Evolutionary conservation across 257 asterid genomes (phyloP).

Genomic region (Verbascum thapsus): DNA sequence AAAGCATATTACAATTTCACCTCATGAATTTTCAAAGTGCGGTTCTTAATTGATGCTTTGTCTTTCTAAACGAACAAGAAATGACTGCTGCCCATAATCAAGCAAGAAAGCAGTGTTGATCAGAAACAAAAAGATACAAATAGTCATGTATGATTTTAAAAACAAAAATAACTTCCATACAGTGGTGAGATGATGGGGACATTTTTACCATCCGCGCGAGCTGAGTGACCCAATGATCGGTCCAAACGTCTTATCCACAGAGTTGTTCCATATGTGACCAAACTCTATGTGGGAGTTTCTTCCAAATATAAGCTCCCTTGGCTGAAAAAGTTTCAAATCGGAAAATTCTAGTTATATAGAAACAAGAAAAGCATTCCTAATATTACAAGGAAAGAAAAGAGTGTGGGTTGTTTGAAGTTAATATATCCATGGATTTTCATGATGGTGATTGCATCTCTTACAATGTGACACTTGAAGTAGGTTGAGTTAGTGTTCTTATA

Average conservation of each 20-base stretch:
- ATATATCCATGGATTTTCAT: neutral
- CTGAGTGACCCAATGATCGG: constrained; percentile 39
- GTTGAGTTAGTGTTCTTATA: neutral
- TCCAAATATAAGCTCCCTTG: constrained; percentile 35
- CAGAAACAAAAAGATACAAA: constrained; percentile 10
- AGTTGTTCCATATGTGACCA: constrained; percentile 41
- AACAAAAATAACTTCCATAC: neutral
- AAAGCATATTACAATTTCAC: neutral
- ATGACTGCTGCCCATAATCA: neutral
- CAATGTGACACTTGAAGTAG: no score
- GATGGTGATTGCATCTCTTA: neutral
- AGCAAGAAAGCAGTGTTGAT: constrained; percentile 1
- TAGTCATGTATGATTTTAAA: neutral
- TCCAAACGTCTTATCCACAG: constrained; percentile 39
- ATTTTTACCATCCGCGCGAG: constrained; percentile 43
- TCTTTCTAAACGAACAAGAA: constrained; percentile 12
- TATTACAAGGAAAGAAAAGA: neutral
- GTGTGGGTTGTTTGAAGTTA: no score
- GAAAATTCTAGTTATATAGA: neutral
- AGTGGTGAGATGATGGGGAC: constrained; percentile 18
- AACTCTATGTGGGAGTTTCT: constrained; percentile 33
- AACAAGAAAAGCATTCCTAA: neutral
- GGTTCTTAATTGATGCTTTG: neutral
- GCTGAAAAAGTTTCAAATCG: constrained; percentile 29
- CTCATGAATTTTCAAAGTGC: neutral